Conservation (phyloP, 2,329 filamentous ascomycete genomes). For the Cercospora sp. region DNA sequence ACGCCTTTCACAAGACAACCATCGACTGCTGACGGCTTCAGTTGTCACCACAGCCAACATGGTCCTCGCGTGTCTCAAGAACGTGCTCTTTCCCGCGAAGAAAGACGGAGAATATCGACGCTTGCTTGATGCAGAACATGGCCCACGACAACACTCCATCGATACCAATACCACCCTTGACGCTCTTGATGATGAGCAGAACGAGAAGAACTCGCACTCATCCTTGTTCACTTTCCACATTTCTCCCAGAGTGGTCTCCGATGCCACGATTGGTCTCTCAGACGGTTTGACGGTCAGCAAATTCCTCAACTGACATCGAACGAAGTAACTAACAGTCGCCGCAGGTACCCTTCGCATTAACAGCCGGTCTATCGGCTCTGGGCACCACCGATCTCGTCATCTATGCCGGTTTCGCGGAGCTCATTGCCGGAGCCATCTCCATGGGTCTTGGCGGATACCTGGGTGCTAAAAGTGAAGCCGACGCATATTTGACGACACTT, state of each 20-base stretch:
- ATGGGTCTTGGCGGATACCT: conserved; percentile 48
- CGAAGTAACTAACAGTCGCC: not conserved
- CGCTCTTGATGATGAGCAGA: conserved; percentile 6
- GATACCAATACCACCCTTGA: conserved; percentile 2
- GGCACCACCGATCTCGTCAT: conserved; percentile 44
- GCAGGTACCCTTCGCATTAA: conserved; percentile 43
- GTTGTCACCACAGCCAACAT: not conserved
- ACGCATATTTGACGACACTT: conserved; percentile 50
- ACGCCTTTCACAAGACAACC: not conserved
- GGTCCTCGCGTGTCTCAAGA: conserved; percentile 14
- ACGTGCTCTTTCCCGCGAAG: conserved; percentile 12
- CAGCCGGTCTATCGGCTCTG: conserved; percentile 44
- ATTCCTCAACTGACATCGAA: not conserved
- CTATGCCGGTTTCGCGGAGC: conserved; percentile 44
- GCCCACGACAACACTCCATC: conserved; percentile 8
- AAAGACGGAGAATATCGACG: conserved; percentile 12
- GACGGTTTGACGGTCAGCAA: conserved; percentile 46
- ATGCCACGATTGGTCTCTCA: conserved; percentile 46
- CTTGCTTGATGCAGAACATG: conserved; percentile 14
- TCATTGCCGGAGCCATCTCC: conserved; percentile 45
- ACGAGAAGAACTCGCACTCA: not conserved
- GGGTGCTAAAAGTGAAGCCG: conserved; percentile 54
- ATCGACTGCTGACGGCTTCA: not conserved
- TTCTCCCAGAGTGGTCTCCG: conserved; percentile 47
- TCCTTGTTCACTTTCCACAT: conserved; percentile 21